Base-by-base conservation (phyloP, 441 rosid genomes). In the Brassica balearica region DNA sequence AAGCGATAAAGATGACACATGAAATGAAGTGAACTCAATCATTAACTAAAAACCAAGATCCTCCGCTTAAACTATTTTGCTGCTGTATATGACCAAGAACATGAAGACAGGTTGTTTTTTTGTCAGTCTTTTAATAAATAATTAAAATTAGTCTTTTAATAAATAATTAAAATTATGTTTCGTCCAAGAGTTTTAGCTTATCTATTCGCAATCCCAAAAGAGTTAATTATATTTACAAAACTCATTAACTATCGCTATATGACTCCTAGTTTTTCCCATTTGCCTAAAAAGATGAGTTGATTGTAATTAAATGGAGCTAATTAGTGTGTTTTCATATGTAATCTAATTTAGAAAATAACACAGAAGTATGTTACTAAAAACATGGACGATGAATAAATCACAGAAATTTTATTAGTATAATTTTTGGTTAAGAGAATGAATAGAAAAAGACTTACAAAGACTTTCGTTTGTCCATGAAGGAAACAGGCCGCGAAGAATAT, bases 391-490 rank as follows among this genome's bases (percentile, higher is more conserved):
- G 27, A 25, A 25, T 25, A 25, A 25, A 25, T 25, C 27, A 25
- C 27, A 25, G 27, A 25, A 25, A 43, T 10, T 43, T 43, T 43
- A 43, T 43, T 43, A 43, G 27, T 25, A 25, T 43, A 59, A 25
- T 5, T 25, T 38, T 8, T 68, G 73, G 65, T 70, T 7, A 4
- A 46, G 25, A 34, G 17, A 51, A 32, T 59, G 46, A 34, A 69
- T 2, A 59, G 34, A 48, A 66, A 43, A 79, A 56, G 65, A 69
- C 89, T 90, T 81, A 88, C 94, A 84, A 83, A 48, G 88, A 82
- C 82, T 82, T 91, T 87, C 95, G 92, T 68, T 84, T 86, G 83
- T 88, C 86, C 95, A 90, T 90, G 88, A 90, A 90, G 69, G 83
- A 75, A 77, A 86, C 91, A 55, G 95, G 95, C 10, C 72, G 84